phyloP scores from a whole-genome alignment of 2,329 filamentous ascomycete genomes.

The Coniochaeta prunicola region DNA sequence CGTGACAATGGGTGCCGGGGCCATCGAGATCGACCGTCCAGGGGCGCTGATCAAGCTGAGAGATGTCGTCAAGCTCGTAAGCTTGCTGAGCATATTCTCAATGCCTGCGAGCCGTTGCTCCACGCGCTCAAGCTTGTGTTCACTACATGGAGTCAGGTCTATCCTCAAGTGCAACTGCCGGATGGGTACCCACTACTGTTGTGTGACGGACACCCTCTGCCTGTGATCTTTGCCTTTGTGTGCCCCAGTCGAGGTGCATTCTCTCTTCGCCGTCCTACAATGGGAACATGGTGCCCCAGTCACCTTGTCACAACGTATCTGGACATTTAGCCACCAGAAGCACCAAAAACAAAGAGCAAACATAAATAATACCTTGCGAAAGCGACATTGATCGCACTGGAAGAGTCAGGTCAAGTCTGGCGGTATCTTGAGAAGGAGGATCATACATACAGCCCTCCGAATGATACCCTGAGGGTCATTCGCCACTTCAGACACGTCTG shows the following conservation, averaged over 20 bases:
- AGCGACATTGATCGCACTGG: slow-evolving; percentile 1
- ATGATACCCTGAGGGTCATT: neutral
- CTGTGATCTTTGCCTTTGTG: slow-evolving; percentile 47
- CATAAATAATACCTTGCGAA: neutral
- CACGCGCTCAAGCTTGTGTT: slow-evolving; percentile 27
- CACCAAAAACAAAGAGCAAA: neutral
- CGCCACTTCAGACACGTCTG: neutral
- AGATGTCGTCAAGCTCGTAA: slow-evolving; percentile 13
- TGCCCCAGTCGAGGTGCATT: slow-evolving; percentile 48
- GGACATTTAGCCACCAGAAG: neutral
- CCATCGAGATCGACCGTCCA: neutral
- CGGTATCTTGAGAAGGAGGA: neutral
- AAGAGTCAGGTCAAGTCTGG: neutral
- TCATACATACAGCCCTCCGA: neutral
- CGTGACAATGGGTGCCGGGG: neutral
- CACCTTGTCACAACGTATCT: slow-evolving; percentile 54
- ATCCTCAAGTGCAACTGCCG: neutral
- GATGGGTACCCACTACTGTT: slow-evolving; percentile 46
- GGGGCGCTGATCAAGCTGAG: slow-evolving; percentile 2
- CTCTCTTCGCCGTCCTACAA: slow-evolving; percentile 43
- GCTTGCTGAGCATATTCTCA: slow-evolving; percentile 26
- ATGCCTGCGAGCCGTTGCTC: slow-evolving; percentile 30
- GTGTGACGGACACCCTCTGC: slow-evolving; percentile 51
- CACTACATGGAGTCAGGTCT: slow-evolving; percentile 6
- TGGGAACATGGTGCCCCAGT: slow-evolving; percentile 44